These are phyloP conservation scores for Apiosordaria backusii DNA, from an alignment of 495 filamentous ascomycete genomes.

Conservation along the genomic window DNA sequence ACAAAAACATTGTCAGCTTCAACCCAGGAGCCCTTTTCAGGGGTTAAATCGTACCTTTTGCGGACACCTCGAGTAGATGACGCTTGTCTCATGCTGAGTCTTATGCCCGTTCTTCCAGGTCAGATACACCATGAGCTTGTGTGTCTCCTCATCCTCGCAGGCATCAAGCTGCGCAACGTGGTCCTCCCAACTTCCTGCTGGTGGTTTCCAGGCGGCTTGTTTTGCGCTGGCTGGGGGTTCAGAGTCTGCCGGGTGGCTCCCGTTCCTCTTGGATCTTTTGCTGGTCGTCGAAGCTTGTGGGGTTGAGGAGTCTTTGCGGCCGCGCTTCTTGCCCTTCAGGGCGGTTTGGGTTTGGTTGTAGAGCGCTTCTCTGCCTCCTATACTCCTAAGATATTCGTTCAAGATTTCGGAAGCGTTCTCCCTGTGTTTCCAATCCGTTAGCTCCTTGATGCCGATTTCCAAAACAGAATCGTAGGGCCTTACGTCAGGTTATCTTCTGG, in stretches of 20 bases:
- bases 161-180: conserved; percentile 53
- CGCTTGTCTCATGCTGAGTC: conserved; percentile 54
- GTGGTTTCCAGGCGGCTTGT: conserved; percentile 47
- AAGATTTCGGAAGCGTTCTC: conserved; percentile 45
- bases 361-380: conserved; percentile 55
- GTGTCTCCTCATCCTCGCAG: conserved; percentile 49
- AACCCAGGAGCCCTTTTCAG: neutral
- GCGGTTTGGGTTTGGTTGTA: conserved; percentile 39
- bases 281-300: conserved; percentile 26
- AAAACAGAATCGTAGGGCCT: conserved; percentile 9
- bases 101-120: conserved; percentile 57
- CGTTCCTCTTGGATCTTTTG: conserved; percentile 39
- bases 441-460: neutral
- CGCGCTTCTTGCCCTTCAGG: conserved; percentile 45
- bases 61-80: conserved; percentile 56
- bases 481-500: conserved; percentile 56
- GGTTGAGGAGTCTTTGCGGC: conserved; percentile 33
- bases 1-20: conserved; percentile 10
- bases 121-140: conserved; percentile 49
- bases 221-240: conserved; percentile 38
- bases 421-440: conserved; percentile 24
- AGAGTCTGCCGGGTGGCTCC: conserved; percentile 32
- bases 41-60: conserved; percentile 48
- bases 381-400: conserved; percentile 40
- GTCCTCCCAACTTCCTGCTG: conserved; percentile 57